Evolutionary conservation across 2,329 filamentous ascomycete species (phyloP), one percentile per base, ranked within the genome.

Genomic region (Penicillium nordicum): DNA sequence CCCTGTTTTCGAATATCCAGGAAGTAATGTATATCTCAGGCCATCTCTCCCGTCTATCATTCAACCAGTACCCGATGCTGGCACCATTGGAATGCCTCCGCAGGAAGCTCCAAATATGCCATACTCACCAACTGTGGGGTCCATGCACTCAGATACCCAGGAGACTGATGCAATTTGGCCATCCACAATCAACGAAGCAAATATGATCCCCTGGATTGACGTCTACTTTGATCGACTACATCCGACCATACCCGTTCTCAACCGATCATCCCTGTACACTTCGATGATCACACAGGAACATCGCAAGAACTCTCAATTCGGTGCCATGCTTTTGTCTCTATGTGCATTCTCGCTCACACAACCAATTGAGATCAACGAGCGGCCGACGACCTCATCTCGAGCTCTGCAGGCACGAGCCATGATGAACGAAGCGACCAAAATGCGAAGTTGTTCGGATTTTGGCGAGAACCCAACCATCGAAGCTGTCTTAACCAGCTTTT

Each of bases 401-500:
- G 69, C 71, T 30, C 62, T 61, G 9, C 75, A 78, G 57, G 75
- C 75, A 21, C 68, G 74, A 16, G 69, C 72, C 51, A 74, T 78
- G 61, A 74, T 78, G 66, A 63, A 75, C 25, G 75, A 77, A 57
- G 74, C 74, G 8, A 76, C 73, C 27, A 76, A 73, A 51, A 77
- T 78, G 74, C 70, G 75, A 25, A 74, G 74, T 42, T 72, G 70
- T 11, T 76, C 73, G 14, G 75, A 77, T 42, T 74, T 74, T 50
- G 71, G 71, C 3, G 76, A 77, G 47, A 65, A 72, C 36, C 75
- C 76, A 1, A 76, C 75, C 1, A 67, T 78, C 12, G 70, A 72
- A 46, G 72, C 74, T 0, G 71, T 77, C 21, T 84, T 86, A 57
- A 90, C 88, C 21, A 90, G 87, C 63, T 91, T 89, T 72, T 91